Conservation (phyloP, 495 filamentous ascomycete species). For the Tuber indicum region DNA sequence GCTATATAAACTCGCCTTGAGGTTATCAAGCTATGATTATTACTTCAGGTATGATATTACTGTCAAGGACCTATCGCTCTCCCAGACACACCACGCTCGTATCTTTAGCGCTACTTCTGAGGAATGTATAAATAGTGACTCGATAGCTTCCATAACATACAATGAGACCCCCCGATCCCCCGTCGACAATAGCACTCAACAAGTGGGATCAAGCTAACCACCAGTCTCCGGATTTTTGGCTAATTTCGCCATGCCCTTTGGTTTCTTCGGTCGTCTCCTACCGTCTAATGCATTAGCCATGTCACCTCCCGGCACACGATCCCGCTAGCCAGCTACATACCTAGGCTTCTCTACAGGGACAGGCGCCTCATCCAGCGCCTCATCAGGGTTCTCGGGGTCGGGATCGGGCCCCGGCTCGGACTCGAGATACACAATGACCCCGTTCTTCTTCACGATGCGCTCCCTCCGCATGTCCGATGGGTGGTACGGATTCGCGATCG, state of each 20-base stretch:
- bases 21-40: neutral
- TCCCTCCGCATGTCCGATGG: conserved; percentile 25
- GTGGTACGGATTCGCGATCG: conserved; percentile 28
- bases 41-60: neutral
- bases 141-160: neutral
- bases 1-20: neutral
- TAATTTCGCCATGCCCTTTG: neutral
- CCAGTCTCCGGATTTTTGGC: neutral
- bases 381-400: neutral
- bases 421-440: conserved; percentile 1
- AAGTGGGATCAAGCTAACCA: neutral
- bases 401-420: neutral
- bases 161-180: neutral
- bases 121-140: neutral
- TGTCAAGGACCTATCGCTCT: neutral
- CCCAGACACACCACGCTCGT: neutral
- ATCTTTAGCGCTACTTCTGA: neutral
- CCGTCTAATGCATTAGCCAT: neutral
- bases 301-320: neutral
- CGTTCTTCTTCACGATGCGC: conserved; percentile 20
- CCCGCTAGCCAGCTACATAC: neutral
- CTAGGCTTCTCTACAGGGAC: neutral
- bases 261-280: neutral
- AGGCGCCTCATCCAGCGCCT: neutral
- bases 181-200: neutral